A percentile compares a stretch with the other conserved stretches of the same genome.
These are phyloP conservation scores for Trichoderma sp. DNA, from an alignment of 2,329 filamentous ascomycete species.

Conservation along the genomic window DNA sequence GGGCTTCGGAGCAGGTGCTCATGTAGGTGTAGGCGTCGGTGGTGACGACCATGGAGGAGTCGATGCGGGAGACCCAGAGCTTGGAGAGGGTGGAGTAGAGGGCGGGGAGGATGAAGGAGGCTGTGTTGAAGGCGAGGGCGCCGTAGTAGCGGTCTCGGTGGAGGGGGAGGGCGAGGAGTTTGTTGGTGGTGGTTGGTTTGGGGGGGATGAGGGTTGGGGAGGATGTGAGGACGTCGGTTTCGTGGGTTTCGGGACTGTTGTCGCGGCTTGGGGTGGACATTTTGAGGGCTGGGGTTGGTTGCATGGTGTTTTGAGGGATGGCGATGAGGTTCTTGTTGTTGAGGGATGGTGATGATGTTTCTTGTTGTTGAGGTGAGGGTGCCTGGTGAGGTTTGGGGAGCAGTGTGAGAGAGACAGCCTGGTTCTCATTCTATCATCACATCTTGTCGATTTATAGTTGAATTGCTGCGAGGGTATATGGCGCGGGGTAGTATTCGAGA, in stretches of 20 bases:
- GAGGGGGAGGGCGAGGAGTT: neutral
- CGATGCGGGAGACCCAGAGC: conserved; percentile 70
- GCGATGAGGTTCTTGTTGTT: neutral
- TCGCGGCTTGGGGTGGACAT: conserved; percentile 3
- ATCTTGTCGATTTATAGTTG: neutral
- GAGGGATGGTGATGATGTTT: neutral
- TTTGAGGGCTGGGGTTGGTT: neutral
- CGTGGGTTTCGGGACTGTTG: neutral
- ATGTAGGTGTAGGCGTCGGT: conserved; percentile 67
- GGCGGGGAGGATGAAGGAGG: conserved; percentile 65
- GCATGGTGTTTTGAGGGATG: neutral
- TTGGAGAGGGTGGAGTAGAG: conserved; percentile 69
- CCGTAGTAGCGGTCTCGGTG: conserved; percentile 50
- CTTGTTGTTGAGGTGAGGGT: neutral
- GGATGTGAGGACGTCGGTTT: conserved; percentile 1
- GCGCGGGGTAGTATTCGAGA: conserved; percentile 9
- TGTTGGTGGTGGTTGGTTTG: too few species aligned
- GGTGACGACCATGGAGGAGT: conserved; percentile 51
- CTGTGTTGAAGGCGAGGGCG: conserved; percentile 63
- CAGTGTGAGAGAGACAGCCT: neutral
- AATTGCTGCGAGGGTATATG: too few species aligned
- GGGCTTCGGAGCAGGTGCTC: conserved; percentile 64
- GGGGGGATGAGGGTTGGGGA: neutral
- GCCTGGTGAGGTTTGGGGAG: neutral
- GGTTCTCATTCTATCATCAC: neutral